Evolutionary conservation across 768 basidiomycete genomes (phyloP).

Genomic region (Hypholoma sublateritium): DNA sequence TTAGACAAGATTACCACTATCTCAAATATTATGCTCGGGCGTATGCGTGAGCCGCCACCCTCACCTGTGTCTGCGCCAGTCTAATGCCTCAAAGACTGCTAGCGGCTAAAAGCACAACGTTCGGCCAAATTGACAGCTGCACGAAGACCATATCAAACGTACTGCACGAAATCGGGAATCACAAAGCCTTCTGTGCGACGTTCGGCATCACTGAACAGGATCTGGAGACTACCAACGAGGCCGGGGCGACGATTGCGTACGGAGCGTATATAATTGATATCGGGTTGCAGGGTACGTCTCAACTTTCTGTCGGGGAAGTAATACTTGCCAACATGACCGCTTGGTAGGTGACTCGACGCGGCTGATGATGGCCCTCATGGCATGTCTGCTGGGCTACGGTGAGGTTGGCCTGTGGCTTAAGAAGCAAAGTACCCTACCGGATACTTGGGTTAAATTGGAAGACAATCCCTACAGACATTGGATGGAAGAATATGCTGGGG

Average conservation of each 20-base stretch:
- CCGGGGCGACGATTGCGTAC: constrained; percentile 77
- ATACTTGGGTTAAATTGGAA: constrained; percentile 56
- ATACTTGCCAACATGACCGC: no score
- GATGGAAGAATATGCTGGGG: constrained; percentile 81
- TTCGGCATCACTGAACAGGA: constrained; percentile 69
- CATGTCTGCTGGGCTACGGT: constrained; percentile 90
- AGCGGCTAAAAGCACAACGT: constrained; percentile 73
- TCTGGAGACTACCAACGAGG: constrained; percentile 62
- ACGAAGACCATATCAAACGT: constrained; percentile 65
- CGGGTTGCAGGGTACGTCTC: constrained; percentile 58
- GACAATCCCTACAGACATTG: constrained; percentile 75
- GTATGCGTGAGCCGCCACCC: constrained; percentile 50
- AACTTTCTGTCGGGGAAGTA: background rate
- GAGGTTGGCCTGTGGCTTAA: constrained; percentile 87
- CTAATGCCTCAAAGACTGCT: constrained; percentile 50
- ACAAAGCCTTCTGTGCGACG: constrained; percentile 65
- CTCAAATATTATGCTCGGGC: constrained; percentile 83
- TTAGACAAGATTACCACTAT: constrained; percentile 80
- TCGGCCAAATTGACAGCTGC: constrained; percentile 59
- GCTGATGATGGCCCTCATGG: constrained; percentile 77
- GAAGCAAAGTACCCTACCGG: constrained; percentile 45
- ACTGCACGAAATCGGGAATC: constrained; percentile 68
- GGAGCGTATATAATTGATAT: constrained; percentile 83
- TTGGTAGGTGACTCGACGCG: constrained; percentile 63
- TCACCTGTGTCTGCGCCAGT: background rate